Base-by-base conservation (phyloP, 441 rosid species). In the Syzygium malaccense region DNA sequence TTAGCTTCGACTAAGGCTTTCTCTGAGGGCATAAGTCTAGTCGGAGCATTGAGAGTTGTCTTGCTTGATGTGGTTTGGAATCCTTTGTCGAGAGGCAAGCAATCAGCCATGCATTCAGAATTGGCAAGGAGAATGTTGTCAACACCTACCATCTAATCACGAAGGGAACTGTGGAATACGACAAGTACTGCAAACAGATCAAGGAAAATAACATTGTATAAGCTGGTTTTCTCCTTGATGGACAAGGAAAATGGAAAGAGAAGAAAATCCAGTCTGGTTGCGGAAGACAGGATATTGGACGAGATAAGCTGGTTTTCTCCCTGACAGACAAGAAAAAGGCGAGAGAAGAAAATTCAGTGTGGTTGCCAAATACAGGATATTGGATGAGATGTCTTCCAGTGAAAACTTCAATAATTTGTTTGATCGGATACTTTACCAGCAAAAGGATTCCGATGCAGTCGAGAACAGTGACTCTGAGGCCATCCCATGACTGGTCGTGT, bases 1-100 rank as follows among this genome's bases (percentile, higher is more conserved):
- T 93, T 96, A 88, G 97, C 98, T 71, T 96, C 97, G 7, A 95
- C 91, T 26, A 94, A 78, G 86, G 98, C 99, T 19, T 96, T 97
- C 87, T 93, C 91, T 17, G 98, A 94, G 88, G 99, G 99, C n/a
- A 96, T 94, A 53, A 96, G 86, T 88, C 94, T 96, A 4, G 94
- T 94, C 12, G 98, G 97, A 18, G 98, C 96, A 83, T 96, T 95
- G 1, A 92, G 98, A 89, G 96, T 95, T 33, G 91, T 96, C 17
- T 91, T 96, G 23, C 89, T 96, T 45, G 98, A 95, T 86, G 96
- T 94, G 33, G 92, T 92, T 30, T 94, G 98, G 98, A 96, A 96
- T 58, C 98, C 96, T 1, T 91, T 94, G 96, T 95, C 0, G 94
- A 93, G 86, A 94, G 95, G 88, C 95, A 95, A 91, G 98, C 96